These are phyloP conservation scores for Paraphaeosphaeria minitans DNA, from an alignment of 2,329 filamentous ascomycete genomes.

Conservation along the genomic window DNA sequence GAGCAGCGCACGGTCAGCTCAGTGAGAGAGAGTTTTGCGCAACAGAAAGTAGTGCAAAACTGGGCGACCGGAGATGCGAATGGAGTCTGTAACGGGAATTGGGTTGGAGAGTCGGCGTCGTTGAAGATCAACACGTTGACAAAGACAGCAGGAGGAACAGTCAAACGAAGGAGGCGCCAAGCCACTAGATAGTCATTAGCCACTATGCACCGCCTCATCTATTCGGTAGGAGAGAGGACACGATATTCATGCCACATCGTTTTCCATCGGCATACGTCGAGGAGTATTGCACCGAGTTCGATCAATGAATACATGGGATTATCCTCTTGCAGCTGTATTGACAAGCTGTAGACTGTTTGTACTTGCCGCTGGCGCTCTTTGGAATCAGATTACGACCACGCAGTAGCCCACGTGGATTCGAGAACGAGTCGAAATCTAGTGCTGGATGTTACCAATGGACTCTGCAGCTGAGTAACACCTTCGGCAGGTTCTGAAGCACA, in stretches of 20 bases:
- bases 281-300: not conserved
- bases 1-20: not conserved
- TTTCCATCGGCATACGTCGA: not conserved
- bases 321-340: too few species aligned
- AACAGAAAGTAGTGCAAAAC: not conserved
- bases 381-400: too few species aligned
- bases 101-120: not conserved
- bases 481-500: not conserved
- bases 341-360: too few species aligned
- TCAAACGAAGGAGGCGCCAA: not conserved
- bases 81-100: not conserved
- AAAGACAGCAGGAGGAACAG: not conserved
- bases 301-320: too few species aligned
- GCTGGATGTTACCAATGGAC: not conserved
- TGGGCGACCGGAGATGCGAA: not conserved
- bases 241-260: not conserved
- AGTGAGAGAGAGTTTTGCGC: not conserved
- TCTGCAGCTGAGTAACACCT: not conserved
- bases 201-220: constrained; percentile 6
- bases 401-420: not conserved
- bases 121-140: not conserved
- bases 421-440: not conserved
- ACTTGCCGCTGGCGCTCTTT: too few species aligned
- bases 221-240: not conserved
- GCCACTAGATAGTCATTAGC: constrained; percentile 9